These are phyloP conservation scores for Viola odorata DNA, from an alignment of 345 rosid species.

Conservation along the genomic window DNA sequence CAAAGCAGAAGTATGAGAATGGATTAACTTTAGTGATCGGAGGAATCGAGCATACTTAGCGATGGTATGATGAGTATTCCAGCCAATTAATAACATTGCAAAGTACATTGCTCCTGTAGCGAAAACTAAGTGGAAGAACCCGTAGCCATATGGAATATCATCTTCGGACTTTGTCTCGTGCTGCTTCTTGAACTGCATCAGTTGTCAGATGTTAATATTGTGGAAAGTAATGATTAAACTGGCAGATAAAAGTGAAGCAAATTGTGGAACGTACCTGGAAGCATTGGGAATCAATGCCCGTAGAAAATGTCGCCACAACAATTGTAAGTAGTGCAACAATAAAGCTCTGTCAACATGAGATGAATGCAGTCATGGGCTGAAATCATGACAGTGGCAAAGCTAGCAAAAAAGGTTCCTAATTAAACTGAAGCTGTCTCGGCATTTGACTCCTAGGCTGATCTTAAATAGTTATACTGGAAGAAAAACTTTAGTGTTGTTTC, in stretches of 20 bases:
- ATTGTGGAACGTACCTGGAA: slow-evolving; percentile 57
- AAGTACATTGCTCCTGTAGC: slow-evolving; percentile 99
- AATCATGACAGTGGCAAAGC: background rate
- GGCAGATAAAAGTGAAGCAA: slow-evolving; percentile 3
- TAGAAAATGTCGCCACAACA: slow-evolving; percentile 91
- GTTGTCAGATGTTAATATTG: slow-evolving; percentile 5
- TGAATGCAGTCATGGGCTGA: background rate
- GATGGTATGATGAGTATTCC: slow-evolving; percentile 87
- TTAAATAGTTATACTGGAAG: background rate
- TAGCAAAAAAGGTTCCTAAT: slow-evolving; percentile 1
- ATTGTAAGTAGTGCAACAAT: slow-evolving; percentile 75
- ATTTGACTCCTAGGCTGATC: background rate
- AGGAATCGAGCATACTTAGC: slow-evolving; percentile 41
- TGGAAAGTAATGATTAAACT: background rate
- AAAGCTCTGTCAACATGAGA: slow-evolving; percentile 59
- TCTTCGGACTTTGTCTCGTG: slow-evolving; percentile 42
- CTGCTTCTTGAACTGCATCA: slow-evolving; percentile 47
- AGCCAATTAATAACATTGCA: slow-evolving; percentile 84
- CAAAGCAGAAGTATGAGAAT: background rate
- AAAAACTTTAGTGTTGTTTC: no score
- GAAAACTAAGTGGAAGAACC: slow-evolving; percentile 95
- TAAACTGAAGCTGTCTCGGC: background rate
- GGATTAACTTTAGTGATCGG: background rate
- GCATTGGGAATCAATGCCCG: slow-evolving; percentile 91
- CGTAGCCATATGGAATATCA: slow-evolving; percentile 84